These are phyloP conservation scores for thale cress (Arabidopsis thaliana) DNA, from an alignment of 345 rosid genomes.

Conservation along the genomic window DNA sequence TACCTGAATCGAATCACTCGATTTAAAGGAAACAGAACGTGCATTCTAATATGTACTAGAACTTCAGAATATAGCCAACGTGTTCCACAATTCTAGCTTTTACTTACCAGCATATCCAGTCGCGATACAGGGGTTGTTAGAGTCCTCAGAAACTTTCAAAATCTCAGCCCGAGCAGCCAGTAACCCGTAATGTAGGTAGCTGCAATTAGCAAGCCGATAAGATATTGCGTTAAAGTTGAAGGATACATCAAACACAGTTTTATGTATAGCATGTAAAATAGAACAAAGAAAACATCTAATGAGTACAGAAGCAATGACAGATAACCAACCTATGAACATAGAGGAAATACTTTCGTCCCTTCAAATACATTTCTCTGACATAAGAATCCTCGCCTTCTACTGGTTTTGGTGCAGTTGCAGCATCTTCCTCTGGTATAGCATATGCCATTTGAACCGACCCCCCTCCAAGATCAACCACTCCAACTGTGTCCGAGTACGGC, in stretches of 20 bases:
- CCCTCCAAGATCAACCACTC: conserved; percentile 99
- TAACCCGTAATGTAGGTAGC: conserved; percentile 92
- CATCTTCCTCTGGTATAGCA: conserved; percentile 83
- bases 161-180: conserved; percentile 98
- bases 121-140: conserved; percentile 80
- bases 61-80: background rate
- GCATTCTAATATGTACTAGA: conserved; percentile 4
- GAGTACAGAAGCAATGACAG: conserved; percentile 20
- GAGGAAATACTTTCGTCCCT: conserved; percentile 79
- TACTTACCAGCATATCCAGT: conserved; percentile 77
- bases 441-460: conserved; percentile 99
- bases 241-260: background rate
- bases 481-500: conserved; percentile 78
- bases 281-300: background rate
- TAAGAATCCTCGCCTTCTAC: conserved; percentile 75
- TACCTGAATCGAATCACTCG: conserved; percentile 49
- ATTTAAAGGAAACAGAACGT: background rate
- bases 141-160: conserved; percentile 64
- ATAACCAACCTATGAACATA: conserved; percentile 87
- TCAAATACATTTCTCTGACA: conserved; percentile 82
- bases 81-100: conserved; percentile 4
- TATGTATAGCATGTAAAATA: background rate
- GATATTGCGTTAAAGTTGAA: background rate
- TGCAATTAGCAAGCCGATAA: conserved; percentile 44
- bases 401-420: conserved; percentile 72